Evolutionary conservation across 805 yeast genomes (phyloP), one percentile per base, ranked within the genome.

Genomic region (Cyberlindnera veronae): DNA sequence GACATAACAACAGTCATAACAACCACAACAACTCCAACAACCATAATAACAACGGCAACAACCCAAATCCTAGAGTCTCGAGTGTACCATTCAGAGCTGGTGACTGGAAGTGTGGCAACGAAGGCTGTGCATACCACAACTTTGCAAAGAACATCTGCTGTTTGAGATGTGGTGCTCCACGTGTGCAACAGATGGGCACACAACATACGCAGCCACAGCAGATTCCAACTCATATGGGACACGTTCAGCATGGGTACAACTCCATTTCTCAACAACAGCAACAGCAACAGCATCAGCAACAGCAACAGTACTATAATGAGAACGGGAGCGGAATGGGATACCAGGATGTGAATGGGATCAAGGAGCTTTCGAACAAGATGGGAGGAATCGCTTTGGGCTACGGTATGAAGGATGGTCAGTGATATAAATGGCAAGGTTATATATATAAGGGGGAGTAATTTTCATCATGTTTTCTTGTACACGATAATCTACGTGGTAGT

Each of bases 41-140:
- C 33, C 49, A 49, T 34, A 51, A 49, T 34, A 46, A 46, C 36
- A 39, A 41, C 16, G 41, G 42, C 37, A 34, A 30, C 16, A 36
- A 34, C 27, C 32, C 46, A 39, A 15, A 48, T n/a, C n/a, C n/a
- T n/a, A n/a, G 67, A 31, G 64, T 64, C 38, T 72, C 70, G 5
- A 68, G 77, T 53, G 95, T 90, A n/a, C 96, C 96, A 22, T 90
- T 90, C 64, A 75, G 97, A 53, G 96, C 96, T 3, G 96, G 96
- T 38, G 97, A 89, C 64, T 90, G 96, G 96, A 89, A 88, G 62
- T 90, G 96, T 67, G 69, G 76, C 20, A 79, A 76, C 48, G 90
- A 83, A 40, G 69, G 76, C 19, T 90, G 96, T 61, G 72, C 79
- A 24, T 90, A 90, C 61, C 96, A 89, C 62, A 89, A 89, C 61